These are phyloP conservation scores for Beta macrorhiza DNA, from an alignment of 179 eudicot species.

Conservation along the genomic window DNA sequence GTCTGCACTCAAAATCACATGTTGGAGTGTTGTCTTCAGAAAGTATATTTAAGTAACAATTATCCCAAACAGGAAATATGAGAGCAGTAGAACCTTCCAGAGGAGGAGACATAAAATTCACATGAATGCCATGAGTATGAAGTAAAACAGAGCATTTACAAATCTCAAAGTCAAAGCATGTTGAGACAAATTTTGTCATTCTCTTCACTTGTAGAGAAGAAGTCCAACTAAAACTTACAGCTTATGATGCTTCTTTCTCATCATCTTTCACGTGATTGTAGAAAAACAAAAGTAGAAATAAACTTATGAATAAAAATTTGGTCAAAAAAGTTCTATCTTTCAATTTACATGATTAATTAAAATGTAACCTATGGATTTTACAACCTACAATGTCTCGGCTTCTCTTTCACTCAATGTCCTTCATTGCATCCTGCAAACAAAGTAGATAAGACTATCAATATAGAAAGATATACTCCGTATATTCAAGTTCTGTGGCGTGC, in stretches of 20 bases:
- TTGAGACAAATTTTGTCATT: conserved; percentile 2
- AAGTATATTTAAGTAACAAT: neutral
- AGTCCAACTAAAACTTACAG: conserved; percentile 4
- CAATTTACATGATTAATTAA: conserved; percentile 31
- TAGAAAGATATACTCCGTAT: neutral
- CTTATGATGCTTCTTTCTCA: neutral
- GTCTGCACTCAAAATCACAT: neutral
- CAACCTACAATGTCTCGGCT: conserved; percentile 20
- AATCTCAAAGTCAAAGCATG: neutral
- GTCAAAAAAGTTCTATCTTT: conserved; percentile 7
- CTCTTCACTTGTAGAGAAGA: conserved; percentile 4
- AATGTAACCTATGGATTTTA: conserved; percentile 21
- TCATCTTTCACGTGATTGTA: neutral
- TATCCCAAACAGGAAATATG: neutral
- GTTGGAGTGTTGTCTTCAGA: neutral
- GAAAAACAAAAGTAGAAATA: neutral
- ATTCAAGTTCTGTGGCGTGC: neutral
- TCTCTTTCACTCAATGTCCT: conserved; percentile 54
- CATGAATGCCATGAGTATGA: conserved; percentile 9
- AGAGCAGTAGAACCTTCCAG: neutral
- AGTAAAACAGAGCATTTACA: neutral
- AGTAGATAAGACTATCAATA: neutral
- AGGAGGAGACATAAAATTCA: neutral
- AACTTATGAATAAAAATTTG: conserved; percentile 4
- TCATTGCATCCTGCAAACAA: conserved; percentile 70